Base-by-base conservation (phyloP, 768 basidiomycete genomes). In the Fomitopsis serialis region DNA sequence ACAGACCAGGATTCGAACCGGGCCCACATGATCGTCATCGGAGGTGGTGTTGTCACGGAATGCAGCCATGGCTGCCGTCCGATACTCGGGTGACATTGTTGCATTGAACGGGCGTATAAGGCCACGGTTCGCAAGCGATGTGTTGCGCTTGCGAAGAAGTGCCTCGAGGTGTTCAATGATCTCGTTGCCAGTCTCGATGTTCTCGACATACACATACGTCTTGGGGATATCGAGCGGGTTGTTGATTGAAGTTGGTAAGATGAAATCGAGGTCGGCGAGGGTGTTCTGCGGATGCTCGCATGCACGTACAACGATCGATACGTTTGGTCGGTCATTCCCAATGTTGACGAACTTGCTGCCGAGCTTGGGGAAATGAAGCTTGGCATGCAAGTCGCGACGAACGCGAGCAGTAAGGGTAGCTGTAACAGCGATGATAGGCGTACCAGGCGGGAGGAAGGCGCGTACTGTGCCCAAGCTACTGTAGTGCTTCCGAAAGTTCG, bases 281-380 rank as follows among this genome's bases (percentile, higher is more conserved):
- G 66, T 63, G 50, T 68, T 71, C 49, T 66, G 63, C 7, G 69
- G 55, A 51, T 72, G 55, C 21, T 70, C 58, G 12, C 70, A 70
- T 12, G 60, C 65, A 3, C 71, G 70, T 6, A 74, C 64, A 3
- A 73, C 61, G 0, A 69, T 27, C 1, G 71, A 66, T 12, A 72
- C 69, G 57, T 70, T 72, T 0, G 61, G 44, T 0, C 69, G 66
- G 43, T 71, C 68, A 56, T 74, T 74, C 5, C 70, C 68, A 17
- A 64, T 37, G 45, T 67, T 62, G 23, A 66, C 29, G 51, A 60
- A 37, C 1, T 61, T 11, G 40, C 55, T 66, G 25, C 61, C 44
- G 54, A 43, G 2, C 48, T 5, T 42, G 17, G 58, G 25, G 40
- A 69, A 64, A 35, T 66, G 63, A 0, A 72, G 65, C 46, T 66